Evolutionary conservation across 345 rosid genomes (phyloP), one percentile per base, ranked within the genome.

Genomic region (Kernera saxatilis): DNA sequence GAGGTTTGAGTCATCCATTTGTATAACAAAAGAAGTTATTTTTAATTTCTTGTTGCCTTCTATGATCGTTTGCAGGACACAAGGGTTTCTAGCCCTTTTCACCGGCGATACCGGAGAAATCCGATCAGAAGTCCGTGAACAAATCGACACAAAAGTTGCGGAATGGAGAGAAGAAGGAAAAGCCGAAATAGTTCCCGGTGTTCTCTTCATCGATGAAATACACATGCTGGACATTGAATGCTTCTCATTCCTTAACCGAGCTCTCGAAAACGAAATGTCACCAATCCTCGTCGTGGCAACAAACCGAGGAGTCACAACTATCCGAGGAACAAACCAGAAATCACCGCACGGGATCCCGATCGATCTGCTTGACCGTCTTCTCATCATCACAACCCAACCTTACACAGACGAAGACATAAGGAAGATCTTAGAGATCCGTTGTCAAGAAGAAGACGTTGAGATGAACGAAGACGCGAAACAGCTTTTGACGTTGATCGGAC

Each of bases 121-220:
- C 65, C 90, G 96, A 64, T 85, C 98, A 49, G 97, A 93, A 82
- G 96, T 93, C 49, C 82, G 98, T 61, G 96, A 91, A 70, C 97
- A 91, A 74, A 91, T 93, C 37, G 97, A 91, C 71, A 87, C 90
- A 26, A 91, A 93, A 79, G 98, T 91, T 57, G 97, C 96, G 5
- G 98, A 93, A 81, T 94, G 97, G 99, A 88, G 93, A 75, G 99
- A 91, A 78, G 99, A 91, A 83, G 99, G 97, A 6, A 94, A 94
- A 72, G 99, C 97, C 0, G 97, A 91, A 75, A 88, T 89, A 48
- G 97, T 94, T 26, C 99, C 99, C 0, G 97, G 97, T 51, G 99
- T 94, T 37, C 91, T 91, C 68, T 94, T 94, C 83, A 94, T 94
- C 5, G 96, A 94, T 50, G 99, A 94, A 70, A 96, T 91, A 21